Percentiles rank a stretch among this genome's conserved stretches.
Evolutionary conservation across 116 monocot genomes (phyloP).

Genomic region (Cymodocea nodosa): DNA sequence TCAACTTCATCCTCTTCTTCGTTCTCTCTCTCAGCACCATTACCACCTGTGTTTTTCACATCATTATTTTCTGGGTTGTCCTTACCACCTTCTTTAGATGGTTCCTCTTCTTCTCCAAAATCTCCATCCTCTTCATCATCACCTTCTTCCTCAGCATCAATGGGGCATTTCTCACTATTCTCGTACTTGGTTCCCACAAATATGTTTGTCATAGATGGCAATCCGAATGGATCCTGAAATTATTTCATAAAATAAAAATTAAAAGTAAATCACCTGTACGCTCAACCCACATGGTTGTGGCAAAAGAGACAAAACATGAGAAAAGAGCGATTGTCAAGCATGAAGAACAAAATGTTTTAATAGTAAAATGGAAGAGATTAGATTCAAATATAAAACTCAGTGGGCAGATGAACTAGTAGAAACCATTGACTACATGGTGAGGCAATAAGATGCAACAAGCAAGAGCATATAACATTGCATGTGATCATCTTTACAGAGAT

Average conservation of each 20-base stretch:
- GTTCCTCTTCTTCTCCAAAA: slow-evolving; percentile 24
- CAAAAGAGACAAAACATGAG: neutral
- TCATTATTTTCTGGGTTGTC: slow-evolving; percentile 16
- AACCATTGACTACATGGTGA: too few relatives aligned
- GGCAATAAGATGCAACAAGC: too few relatives aligned
- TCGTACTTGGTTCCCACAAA: neutral
- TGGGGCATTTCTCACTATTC: slow-evolving; percentile 8
- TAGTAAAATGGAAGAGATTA: too few relatives aligned
- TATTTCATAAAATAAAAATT: neutral
- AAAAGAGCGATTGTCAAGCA: too few relatives aligned
- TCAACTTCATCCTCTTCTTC: slow-evolving; percentile 11
- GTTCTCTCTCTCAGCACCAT: slow-evolving; percentile 10
- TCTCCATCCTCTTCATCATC: slow-evolving; percentile 17
- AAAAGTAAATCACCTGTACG: neutral
- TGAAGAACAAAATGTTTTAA: too few relatives aligned
- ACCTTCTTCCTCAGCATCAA: slow-evolving; percentile 25
- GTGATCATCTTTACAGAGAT: too few relatives aligned
- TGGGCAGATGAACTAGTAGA: too few relatives aligned
- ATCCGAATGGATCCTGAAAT: slow-evolving; percentile 11
- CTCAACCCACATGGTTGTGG: neutral
- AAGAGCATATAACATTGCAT: too few relatives aligned
- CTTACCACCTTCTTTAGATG: slow-evolving; percentile 14
- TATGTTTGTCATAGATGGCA: neutral
- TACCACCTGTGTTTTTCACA: slow-evolving; percentile 15
- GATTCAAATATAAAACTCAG: too few relatives aligned